A percentile compares a stretch with the other conserved stretches of the same genome.
Conservation (phyloP, 2,329 filamentous ascomycete genomes). For the Fusarium continuum region DNA sequence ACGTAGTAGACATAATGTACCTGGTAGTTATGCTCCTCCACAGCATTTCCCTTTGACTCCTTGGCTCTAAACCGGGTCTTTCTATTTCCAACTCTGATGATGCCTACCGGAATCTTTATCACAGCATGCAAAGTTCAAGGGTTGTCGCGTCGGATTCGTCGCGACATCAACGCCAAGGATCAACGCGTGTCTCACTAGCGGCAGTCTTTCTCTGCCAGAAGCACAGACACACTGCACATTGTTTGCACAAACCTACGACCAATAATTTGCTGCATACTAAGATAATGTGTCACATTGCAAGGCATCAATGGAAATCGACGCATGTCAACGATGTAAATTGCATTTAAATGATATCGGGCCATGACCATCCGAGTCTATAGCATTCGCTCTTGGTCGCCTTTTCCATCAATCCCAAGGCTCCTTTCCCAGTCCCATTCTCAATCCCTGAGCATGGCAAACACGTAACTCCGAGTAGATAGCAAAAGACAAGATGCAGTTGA, state of each 20-base stretch:
- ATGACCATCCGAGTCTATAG: slow-evolving; percentile 37
- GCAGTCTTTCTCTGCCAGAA: neutral
- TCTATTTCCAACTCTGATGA: neutral
- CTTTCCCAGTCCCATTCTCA: slow-evolving; percentile 31
- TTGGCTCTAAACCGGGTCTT: neutral
- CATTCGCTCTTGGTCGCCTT: slow-evolving; percentile 32
- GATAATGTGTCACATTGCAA: neutral
- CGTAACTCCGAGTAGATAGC: slow-evolving; percentile 37
- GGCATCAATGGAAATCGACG: neutral
- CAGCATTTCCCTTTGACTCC: too few species aligned
- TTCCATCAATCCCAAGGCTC: slow-evolving; percentile 33
- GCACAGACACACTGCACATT: neutral
- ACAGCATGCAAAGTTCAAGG: neutral
- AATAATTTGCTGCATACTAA: neutral
- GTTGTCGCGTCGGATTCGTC: slow-evolving; percentile 6
- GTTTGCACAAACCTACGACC: neutral
- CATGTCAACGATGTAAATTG: slow-evolving; percentile 18
- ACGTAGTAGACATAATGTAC: too few species aligned
- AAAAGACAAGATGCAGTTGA: slow-evolving; percentile 13
- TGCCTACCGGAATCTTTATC: neutral
- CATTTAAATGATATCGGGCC: slow-evolving; percentile 36
- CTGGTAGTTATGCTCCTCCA: too few species aligned
- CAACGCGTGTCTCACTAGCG: slow-evolving; percentile 8
- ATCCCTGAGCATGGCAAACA: slow-evolving; percentile 39
- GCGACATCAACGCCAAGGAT: slow-evolving; percentile 15